A percentile compares a stretch with the other conserved stretches of the same genome.
Conservation (phyloP, 108 stramenopile genomes). For the Cyclotella choctawhatcheeana region DNA sequence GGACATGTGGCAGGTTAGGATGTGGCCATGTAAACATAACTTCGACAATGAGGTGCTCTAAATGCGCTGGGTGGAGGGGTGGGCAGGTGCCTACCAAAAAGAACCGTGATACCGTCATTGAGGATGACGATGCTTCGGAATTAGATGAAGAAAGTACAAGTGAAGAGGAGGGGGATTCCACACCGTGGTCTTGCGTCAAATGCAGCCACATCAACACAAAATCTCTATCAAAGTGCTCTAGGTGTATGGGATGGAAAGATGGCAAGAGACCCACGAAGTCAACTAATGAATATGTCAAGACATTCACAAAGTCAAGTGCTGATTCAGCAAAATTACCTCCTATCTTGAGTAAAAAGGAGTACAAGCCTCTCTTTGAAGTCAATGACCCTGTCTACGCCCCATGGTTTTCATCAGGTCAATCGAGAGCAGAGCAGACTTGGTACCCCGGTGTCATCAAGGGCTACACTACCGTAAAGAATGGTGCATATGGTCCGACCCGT, state of each 20-base stretch:
- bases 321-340: not conserved
- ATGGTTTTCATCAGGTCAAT: not conserved
- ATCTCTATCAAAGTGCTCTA: not conserved
- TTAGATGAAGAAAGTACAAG: not conserved
- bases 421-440: not conserved
- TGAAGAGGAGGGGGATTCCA: not conserved
- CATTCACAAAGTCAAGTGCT: not conserved
- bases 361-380: not conserved
- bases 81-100: not conserved
- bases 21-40: too few relatives aligned
- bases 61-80: not conserved
- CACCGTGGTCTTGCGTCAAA: not conserved
- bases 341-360: not conserved
- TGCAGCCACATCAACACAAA: not conserved
- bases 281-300: too few relatives aligned
- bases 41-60: too few relatives aligned
- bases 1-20: too few relatives aligned
- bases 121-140: not conserved
- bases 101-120: not conserved
- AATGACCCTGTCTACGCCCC: not conserved
- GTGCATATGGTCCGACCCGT: not conserved
- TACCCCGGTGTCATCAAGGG: conserved; percentile 1
- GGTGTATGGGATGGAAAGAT: conserved; percentile 1
- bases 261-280: too few relatives aligned
- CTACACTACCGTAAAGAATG: not conserved